A percentile compares a stretch with the other conserved stretches of the same genome.
phyloP scores from a whole-genome alignment of 164 flowering plant genomes.

The Nymphaea colorata region DNA sequence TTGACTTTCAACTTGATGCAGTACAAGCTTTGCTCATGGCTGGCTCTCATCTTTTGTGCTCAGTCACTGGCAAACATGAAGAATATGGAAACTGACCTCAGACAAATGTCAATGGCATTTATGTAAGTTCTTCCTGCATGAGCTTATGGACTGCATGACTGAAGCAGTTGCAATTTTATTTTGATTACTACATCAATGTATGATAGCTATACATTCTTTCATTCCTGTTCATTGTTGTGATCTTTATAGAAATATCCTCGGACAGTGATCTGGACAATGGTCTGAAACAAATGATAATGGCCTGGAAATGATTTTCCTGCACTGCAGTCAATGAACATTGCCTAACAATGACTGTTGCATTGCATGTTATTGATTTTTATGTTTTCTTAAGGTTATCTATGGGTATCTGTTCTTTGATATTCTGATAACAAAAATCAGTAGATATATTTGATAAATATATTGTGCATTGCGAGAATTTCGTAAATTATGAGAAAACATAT shows the following conservation, averaged over 20 bases:
- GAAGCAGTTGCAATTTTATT: not conserved
- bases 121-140: constrained; percentile 39
- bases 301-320: no score
- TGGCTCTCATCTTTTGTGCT: constrained; percentile 82
- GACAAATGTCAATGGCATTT: constrained; percentile 89
- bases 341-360: no score
- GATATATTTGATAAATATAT: no score
- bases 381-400: no score
- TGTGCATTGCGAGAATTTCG: no score
- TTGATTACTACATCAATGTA: not conserved
- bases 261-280: not conserved
- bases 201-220: not conserved
- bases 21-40: constrained; percentile 97
- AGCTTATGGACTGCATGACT: not conserved
- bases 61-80: constrained; percentile 89
- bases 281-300: not conserved
- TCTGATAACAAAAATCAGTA: no score
- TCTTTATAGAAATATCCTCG: not conserved
- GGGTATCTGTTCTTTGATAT: no score
- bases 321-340: no score
- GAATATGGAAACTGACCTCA: constrained; percentile 78
- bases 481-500: no score
- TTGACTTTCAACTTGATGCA: constrained; percentile 18
- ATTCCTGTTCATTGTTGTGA: not conserved
- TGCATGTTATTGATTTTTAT: no score